Evolutionary conservation across 2,329 filamentous ascomycete species (phyloP), one percentile per base, ranked within the genome.

Genomic region (Monosporascus sp.): DNA sequence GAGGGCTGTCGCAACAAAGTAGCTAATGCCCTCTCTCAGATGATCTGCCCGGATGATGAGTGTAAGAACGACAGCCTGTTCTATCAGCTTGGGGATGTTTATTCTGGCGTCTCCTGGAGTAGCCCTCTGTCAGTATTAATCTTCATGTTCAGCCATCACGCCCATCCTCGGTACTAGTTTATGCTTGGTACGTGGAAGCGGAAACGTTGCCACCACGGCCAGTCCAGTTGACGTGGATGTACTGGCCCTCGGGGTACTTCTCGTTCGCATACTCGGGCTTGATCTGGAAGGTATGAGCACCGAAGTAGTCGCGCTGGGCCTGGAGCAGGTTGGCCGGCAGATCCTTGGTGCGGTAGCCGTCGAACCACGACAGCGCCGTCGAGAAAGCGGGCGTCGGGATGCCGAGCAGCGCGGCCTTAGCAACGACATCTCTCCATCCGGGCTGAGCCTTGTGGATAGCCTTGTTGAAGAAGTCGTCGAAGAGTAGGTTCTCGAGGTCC

Each of bases 161-260:
- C 25, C 20, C 43, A 11, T 27, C 22, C 43, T 45, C 8, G 11
- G 15, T 27, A 7, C 17, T 27, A 55, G 48, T 43, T 65, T 95
- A 97, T 81, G 90, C 94, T 78, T 91, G 89, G 83, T 99, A 99
- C 65, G 92, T 97, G 50, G 92, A 96, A 67, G 94, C 94, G 65
- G 91, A 96, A 62, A 99, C 89, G 72, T 97, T 94, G 70, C 94
- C 94, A 72, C 94, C 94, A 73, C 94, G 89, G 68, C 94, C 94
- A 65, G 94, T 99, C 94, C 94, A 99, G 89, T 99, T 99, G 75
- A 97, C 91, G 84, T 99, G 94, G 72, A 93, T 94, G 74, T 97
- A 85, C 78, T 91, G 79, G 74, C 87, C 90, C 65, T 81, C 84
- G 62, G 86, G 87, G 80, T 95, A 96, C 77, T 90, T 91, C 54